Percentiles rank a stretch among this genome's conserved stretches.
These are phyloP conservation scores for Ceratocystis diversiconidia DNA, from an alignment of 2,329 filamentous ascomycete genomes.

Conservation along the genomic window DNA sequence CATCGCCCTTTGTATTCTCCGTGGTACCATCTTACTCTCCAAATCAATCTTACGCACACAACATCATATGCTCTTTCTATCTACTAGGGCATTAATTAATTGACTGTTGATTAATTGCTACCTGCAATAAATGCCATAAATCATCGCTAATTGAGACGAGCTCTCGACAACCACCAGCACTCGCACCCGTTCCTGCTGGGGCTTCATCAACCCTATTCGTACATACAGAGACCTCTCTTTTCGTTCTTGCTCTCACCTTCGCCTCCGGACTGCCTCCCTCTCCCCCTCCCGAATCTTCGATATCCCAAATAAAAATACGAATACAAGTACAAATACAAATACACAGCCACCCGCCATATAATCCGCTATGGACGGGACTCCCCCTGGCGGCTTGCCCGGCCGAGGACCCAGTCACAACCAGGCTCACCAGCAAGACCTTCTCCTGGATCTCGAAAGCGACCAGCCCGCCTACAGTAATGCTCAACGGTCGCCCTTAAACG, in stretches of 20 bases:
- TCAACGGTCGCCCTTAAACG: slow-evolving; percentile 62
- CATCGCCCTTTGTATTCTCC: neutral
- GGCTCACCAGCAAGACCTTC: slow-evolving; percentile 39
- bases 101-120: neutral
- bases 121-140: neutral
- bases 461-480: slow-evolving; percentile 60
- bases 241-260: too few species aligned
- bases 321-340: too few species aligned
- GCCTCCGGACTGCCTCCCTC: neutral
- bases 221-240: too few species aligned
- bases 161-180: neutral
- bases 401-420: slow-evolving; percentile 28
- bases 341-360: neutral
- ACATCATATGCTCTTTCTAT: too few species aligned
- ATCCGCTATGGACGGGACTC: slow-evolving; percentile 44
- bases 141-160: neutral
- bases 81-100: neutral
- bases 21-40: neutral
- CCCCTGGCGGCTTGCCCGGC: slow-evolving; percentile 34
- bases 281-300: slow-evolving; percentile 19
- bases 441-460: slow-evolving; percentile 61
- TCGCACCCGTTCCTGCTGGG: neutral
- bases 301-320: too few species aligned
- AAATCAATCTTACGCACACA: neutral
- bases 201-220: too few species aligned